These are phyloP conservation scores for Linanthus parryae DNA, from an alignment of 148 eudicot genomes.

Conservation along the genomic window DNA sequence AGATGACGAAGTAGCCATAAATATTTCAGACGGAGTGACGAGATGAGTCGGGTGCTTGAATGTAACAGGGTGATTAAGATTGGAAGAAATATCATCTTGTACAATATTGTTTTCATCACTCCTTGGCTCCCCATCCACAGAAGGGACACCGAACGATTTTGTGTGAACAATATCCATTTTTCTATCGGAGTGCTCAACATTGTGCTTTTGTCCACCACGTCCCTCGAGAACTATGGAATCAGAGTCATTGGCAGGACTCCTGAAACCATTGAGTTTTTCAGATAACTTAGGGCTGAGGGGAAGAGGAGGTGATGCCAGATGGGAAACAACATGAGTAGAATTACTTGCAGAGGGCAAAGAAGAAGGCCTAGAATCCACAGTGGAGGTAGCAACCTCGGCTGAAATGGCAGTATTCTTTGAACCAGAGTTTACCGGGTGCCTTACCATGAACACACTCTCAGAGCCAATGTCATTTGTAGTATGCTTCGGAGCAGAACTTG, in stretches of 20 bases:
- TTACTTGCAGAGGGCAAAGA: slow-evolving; percentile 31
- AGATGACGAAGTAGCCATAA: slow-evolving; percentile 64
- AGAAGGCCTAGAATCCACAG: slow-evolving; percentile 34
- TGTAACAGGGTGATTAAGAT: slow-evolving; percentile 35
- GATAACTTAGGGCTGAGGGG: slow-evolving; percentile 68
- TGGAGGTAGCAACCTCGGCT: slow-evolving; percentile 29
- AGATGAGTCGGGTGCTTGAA: slow-evolving; percentile 91
- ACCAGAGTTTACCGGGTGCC: slow-evolving; percentile 31
- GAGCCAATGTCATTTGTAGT: slow-evolving; percentile 18
- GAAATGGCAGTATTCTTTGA: slow-evolving; percentile 26
- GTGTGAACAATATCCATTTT: slow-evolving; percentile 50
- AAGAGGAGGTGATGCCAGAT: slow-evolving; percentile 51
- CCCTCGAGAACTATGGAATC: slow-evolving; percentile 28
- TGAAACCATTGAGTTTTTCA: slow-evolving; percentile 33
- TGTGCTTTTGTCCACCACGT: slow-evolving; percentile 35
- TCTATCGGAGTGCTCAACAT: slow-evolving; percentile 58
- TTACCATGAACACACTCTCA: slow-evolving; percentile 33
- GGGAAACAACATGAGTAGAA: slow-evolving; percentile 32
- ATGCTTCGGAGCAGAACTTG: slow-evolving; percentile 37
- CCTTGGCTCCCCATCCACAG: slow-evolving; percentile 28
- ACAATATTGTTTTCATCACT: slow-evolving; percentile 35
- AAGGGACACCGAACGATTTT: slow-evolving; percentile 33
- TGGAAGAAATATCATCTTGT: slow-evolving; percentile 42
- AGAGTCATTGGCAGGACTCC: slow-evolving; percentile 26
- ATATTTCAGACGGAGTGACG: slow-evolving; percentile 79